Conservation (phyloP, 768 basidiomycete genomes). For the Pulveroboletus sp. region DNA sequence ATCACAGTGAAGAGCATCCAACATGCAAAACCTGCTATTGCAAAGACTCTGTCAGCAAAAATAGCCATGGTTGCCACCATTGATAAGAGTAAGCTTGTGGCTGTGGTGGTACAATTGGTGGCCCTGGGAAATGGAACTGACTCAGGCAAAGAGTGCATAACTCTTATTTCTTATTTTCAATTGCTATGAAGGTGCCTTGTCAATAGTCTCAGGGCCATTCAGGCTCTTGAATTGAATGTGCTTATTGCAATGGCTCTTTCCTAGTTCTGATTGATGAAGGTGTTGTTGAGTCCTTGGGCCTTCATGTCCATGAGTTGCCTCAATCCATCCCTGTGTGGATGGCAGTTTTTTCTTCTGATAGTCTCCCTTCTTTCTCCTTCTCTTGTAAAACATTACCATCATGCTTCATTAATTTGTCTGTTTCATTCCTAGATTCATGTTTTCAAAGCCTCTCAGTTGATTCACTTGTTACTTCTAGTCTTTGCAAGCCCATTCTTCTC, state of each 20-base stretch:
- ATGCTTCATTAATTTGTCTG: constrained; percentile 9
- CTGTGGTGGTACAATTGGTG: too few species aligned
- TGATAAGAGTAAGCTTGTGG: too few species aligned
- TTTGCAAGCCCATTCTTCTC: constrained; percentile 30
- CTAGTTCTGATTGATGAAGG: constrained; percentile 31
- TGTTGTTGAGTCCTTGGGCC: constrained; percentile 16
- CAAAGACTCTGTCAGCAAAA: background rate
- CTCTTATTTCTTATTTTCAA: constrained; percentile 5
- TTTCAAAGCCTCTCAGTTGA: constrained; percentile 10
- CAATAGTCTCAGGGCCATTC: background rate
- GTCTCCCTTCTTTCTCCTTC: background rate
- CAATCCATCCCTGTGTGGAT: too few species aligned
- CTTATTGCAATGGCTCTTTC: constrained; percentile 29
- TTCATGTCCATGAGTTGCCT: constrained; percentile 1
- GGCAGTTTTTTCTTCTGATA: too few species aligned
- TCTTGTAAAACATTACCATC: constrained; percentile 3
- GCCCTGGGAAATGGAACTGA: too few species aligned
- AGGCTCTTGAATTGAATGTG: constrained; percentile 4
- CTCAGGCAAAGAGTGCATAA: constrained; percentile 6
- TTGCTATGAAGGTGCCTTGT: constrained; percentile 13
- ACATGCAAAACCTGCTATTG: background rate
- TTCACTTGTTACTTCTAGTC: constrained; percentile 22
- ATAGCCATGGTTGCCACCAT: too few species aligned
- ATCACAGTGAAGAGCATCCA: background rate
- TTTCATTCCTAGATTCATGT: constrained; percentile 6